A percentile compares a stretch with the other conserved stretches of the same genome.
These are phyloP conservation scores for Phytophthora sp. DNA, from an alignment of 352 stramenopile genomes.

Conservation along the genomic window DNA sequence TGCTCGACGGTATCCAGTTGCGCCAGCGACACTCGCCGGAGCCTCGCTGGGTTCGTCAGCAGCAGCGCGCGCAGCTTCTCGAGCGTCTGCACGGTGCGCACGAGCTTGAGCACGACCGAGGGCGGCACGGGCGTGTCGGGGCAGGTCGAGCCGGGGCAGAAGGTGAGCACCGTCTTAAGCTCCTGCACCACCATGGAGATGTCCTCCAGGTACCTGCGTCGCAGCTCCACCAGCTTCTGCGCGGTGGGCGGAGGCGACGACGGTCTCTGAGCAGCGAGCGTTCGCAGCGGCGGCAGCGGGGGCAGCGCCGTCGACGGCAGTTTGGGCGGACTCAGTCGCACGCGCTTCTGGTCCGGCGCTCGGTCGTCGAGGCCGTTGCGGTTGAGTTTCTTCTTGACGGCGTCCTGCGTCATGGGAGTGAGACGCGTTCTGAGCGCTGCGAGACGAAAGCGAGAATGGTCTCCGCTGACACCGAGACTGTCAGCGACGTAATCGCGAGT, in stretches of 20 bases:
- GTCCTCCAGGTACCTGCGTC: conserved; percentile 29
- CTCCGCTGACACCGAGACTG: too few species aligned
- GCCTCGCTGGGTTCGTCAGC: conserved; percentile 26
- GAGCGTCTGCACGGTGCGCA: conserved; percentile 44
- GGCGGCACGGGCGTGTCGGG: conserved; percentile 17
- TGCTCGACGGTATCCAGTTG: conserved; percentile 40
- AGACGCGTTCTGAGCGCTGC: too few species aligned
- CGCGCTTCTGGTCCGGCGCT: conserved; percentile 21
- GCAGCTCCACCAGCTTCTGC: conserved; percentile 32
- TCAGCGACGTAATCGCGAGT: too few species aligned
- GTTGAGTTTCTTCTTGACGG: conserved; percentile 12
- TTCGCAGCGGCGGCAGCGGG: conserved; percentile 18
- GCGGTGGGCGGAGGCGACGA: neutral
- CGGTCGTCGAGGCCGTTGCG: neutral
- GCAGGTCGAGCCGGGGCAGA: conserved; percentile 25
- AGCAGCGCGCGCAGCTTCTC: conserved; percentile 39
- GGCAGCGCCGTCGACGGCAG: conserved; percentile 13
- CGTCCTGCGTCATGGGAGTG: conserved; percentile 18
- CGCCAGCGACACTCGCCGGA: conserved; percentile 29
- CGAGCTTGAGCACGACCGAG: conserved; percentile 35
- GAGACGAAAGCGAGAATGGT: too few species aligned
- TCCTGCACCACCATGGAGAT: conserved; percentile 42
- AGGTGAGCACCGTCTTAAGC: conserved; percentile 35
- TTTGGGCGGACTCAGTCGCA: conserved; percentile 29
- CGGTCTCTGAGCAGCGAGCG: neutral